Base-by-base conservation (phyloP, 352 stramenopile genomes). In the Blastocystis hominis region DNA sequence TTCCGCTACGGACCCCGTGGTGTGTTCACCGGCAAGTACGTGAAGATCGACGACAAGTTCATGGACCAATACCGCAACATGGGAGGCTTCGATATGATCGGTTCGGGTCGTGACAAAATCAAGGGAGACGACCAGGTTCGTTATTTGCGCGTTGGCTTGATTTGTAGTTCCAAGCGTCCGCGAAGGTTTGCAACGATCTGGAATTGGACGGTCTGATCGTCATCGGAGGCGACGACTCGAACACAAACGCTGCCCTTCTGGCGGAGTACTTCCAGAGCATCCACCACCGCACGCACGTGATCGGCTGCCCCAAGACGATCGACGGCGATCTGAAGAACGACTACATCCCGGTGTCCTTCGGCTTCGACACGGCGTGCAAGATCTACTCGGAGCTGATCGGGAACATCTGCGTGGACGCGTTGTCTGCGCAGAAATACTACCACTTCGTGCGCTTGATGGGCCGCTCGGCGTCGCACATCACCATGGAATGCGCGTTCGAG, bases 261-360 rank as follows among this genome's bases (percentile, higher is more conserved):
- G 91, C 90, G 54, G 90, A 92, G 86, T 92, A 92, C 88, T 92
- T 92, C 75, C 55, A 89, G 47, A 68, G 87, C 56, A 87, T 90
- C 64, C 72, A 89, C 34, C 90, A 89, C 69, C 86, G 75, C 50
- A 92, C 90, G 13, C 50, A 59, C 55, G 89, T 91, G 76, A 87
- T 90, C 72, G 90, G 90, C 6, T 89, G 77, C 54, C 91, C 91
- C 20, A 92, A 92, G 88, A 92, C 91, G 0, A 92, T 92, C 69
- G 91, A 92, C 70, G 90, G 91, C 15, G 91, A 92, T 79, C 88
- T 92, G 17, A 91, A 91, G 80, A 92, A 92, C 78, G 72, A 90
- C 17, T 91, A 91, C 86, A 91, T 92, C 34, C 86, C 89, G n/a
- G 89, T 90, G 42, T 91, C 89, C 44, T 92, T 92, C 88, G 90